These are phyloP conservation scores for Musa schizocarpa DNA, from an alignment of 176 grass and related monocot species.

Conservation along the genomic window DNA sequence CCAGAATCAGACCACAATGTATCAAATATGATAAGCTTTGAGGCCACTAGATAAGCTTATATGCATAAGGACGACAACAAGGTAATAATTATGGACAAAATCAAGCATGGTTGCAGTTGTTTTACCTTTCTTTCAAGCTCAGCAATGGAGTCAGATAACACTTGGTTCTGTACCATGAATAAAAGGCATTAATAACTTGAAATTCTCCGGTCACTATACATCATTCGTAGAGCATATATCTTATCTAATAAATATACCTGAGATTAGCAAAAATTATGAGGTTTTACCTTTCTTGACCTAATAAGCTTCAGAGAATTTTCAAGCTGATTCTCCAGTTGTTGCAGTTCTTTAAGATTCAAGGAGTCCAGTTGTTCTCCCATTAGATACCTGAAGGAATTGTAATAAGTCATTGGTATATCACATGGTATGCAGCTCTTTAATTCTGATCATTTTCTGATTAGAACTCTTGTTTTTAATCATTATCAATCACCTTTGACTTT, in stretches of 20 bases:
- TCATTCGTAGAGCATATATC: not conserved
- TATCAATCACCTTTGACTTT: conserved; percentile 2
- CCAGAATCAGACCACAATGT: too few relatives aligned
- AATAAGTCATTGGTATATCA: not conserved
- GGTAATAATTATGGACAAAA: not conserved
- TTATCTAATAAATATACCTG: not conserved
- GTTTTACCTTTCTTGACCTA: not conserved
- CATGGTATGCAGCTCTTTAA: not conserved
- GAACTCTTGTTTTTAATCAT: too few relatives aligned
- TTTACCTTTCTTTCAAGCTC: conserved; percentile 1
- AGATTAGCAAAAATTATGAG: not conserved
- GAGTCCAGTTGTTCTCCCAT: conserved; percentile 8
- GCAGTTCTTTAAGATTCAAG: not conserved
- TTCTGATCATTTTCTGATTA: not conserved
- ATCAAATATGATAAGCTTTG: too few relatives aligned
- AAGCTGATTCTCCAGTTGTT: conserved; percentile 4
- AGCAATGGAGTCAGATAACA: not conserved
- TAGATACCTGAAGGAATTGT: conserved; percentile 3
- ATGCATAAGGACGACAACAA: not conserved
- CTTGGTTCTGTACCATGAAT: not conserved
- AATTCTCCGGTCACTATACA: not conserved
- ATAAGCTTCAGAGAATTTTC: conserved; percentile 3
- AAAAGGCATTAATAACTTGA: not conserved
- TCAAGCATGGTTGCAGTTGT: not conserved
- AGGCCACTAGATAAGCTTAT: too few relatives aligned